Conservation (phyloP, 768 basidiomycete species). For the Stropharia rugosoannulata region DNA sequence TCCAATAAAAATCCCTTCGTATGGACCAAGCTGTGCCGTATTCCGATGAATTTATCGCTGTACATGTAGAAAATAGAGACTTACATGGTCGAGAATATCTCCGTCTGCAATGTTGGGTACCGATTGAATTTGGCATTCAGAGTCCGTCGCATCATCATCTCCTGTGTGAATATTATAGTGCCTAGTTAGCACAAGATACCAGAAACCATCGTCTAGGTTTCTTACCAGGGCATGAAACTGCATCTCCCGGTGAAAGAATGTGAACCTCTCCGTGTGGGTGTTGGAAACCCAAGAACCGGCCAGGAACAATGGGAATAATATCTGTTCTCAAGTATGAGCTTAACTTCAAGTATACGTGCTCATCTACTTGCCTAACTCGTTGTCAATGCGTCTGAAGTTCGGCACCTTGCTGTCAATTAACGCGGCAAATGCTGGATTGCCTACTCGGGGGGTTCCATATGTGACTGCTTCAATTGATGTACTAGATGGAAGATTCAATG, state of each 20-base stretch:
- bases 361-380: slow-evolving; percentile 28
- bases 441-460: slow-evolving; percentile 53
- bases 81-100: slow-evolving; percentile 49
- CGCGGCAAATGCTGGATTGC: slow-evolving; percentile 46
- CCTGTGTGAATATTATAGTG: slow-evolving; percentile 22
- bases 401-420: slow-evolving; percentile 45
- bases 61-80: slow-evolving; percentile 8
- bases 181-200: background rate
- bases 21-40: slow-evolving; percentile 40
- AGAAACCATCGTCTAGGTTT: background rate
- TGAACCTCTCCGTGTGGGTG: slow-evolving; percentile 57
- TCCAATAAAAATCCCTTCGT: slow-evolving; percentile 53
- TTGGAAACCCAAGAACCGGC: slow-evolving; percentile 44
- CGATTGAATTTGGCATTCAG: slow-evolving; percentile 48
- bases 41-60: background rate
- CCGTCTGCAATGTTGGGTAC: slow-evolving; percentile 53
- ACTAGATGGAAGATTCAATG: slow-evolving; percentile 42
- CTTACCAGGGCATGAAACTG: slow-evolving; percentile 36
- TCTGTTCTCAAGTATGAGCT: slow-evolving; percentile 24
- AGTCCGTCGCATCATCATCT: slow-evolving; percentile 51
- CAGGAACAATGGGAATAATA: slow-evolving; percentile 57
- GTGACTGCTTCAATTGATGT: slow-evolving; percentile 42
- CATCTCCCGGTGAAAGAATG: slow-evolving; percentile 39
- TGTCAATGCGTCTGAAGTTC: slow-evolving; percentile 40
- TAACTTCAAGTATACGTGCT: background rate